Evolutionary conservation across 2,329 filamentous ascomycete genomes (phyloP).

Genomic region (Talaromyces sp.): DNA sequence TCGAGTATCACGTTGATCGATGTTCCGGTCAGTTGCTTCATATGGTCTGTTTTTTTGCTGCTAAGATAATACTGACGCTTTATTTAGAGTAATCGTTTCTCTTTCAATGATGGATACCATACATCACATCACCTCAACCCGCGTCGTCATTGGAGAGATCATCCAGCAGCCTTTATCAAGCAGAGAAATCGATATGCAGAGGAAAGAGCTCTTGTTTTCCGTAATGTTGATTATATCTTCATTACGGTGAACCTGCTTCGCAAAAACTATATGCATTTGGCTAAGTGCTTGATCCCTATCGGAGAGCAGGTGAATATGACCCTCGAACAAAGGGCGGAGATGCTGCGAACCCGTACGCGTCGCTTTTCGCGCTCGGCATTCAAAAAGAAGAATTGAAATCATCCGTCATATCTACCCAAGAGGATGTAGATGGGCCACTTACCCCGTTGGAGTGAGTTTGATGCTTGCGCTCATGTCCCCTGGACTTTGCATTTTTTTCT

Average conservation of each 20-base stretch:
- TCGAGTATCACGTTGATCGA: constrained; percentile 80
- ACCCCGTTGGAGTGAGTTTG: too few species aligned
- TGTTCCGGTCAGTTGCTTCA: constrained; percentile 71
- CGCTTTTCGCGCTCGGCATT: constrained; percentile 52
- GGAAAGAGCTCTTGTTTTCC: constrained; percentile 74
- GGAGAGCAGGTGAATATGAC: constrained; percentile 70
- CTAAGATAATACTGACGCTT: constrained; percentile 5
- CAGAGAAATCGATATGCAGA: constrained; percentile 67
- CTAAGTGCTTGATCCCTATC: constrained; percentile 72
- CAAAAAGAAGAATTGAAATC: constrained; percentile 16
- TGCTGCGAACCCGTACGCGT: constrained; percentile 67
- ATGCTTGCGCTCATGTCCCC: too few species aligned
- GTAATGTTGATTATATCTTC: constrained; percentile 80
- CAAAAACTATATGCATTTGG: constrained; percentile 72
- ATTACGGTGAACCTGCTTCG: constrained; percentile 68
- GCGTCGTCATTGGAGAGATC: constrained; percentile 77
- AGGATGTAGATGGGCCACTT: too few species aligned
- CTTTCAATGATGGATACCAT: constrained; percentile 53
- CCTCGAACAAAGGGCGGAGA: constrained; percentile 62
- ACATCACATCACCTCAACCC: constrained; percentile 81
- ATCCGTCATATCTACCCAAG: neutral
- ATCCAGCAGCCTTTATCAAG: constrained; percentile 72
- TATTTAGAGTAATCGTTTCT: constrained; percentile 76
- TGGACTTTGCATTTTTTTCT: too few species aligned
- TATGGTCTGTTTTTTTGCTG: neutral